phyloP scores from a whole-genome alignment of 441 rosid species.

The Erodium texanum region DNA sequence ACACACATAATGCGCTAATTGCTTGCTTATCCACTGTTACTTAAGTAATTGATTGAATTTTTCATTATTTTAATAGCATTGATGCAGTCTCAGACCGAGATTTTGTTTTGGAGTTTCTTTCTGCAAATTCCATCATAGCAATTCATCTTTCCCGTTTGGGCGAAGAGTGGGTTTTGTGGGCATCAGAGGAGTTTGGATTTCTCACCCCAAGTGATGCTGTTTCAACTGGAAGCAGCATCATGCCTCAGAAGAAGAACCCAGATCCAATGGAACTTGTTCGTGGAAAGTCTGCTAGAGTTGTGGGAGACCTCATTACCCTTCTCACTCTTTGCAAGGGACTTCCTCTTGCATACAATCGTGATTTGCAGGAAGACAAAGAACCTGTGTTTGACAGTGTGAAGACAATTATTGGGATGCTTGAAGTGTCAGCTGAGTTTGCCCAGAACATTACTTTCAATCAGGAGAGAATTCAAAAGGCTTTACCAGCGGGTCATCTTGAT shows the following conservation, averaged over 20 bases:
- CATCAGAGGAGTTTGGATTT: conserved; percentile 91
- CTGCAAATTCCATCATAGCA: conserved; percentile 64
- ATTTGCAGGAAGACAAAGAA: conserved; percentile 96
- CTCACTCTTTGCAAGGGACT: conserved; percentile 93
- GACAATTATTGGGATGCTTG: conserved; percentile 76
- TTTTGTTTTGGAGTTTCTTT: conserved; percentile 72
- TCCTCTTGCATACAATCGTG: conserved; percentile 90
- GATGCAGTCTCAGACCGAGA: conserved; percentile 96
- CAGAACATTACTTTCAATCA: conserved; percentile 62
- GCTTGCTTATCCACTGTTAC: not conserved
- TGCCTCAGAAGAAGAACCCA: conserved; percentile 98
- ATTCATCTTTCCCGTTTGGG: conserved; percentile 86
- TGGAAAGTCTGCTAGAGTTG: conserved; percentile 80
- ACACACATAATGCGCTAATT: not conserved
- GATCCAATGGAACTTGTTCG: conserved; percentile 99
- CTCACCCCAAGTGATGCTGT: conserved; percentile 79
- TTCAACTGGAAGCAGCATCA: conserved; percentile 93
- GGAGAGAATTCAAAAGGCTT: conserved; percentile 54
- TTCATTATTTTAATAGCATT: conserved; percentile 42
- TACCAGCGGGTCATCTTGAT: conserved; percentile 88
- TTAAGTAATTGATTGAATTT: conserved; percentile 16
- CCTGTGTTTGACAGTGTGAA: conserved; percentile 83
- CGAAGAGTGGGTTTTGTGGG: conserved; percentile 98
- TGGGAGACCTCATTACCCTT: conserved; percentile 73
- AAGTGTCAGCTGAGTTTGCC: conserved; percentile 90